Conservation (phyloP, 805 yeast genomes). For the Saccharomycopsis babjevae region DNA sequence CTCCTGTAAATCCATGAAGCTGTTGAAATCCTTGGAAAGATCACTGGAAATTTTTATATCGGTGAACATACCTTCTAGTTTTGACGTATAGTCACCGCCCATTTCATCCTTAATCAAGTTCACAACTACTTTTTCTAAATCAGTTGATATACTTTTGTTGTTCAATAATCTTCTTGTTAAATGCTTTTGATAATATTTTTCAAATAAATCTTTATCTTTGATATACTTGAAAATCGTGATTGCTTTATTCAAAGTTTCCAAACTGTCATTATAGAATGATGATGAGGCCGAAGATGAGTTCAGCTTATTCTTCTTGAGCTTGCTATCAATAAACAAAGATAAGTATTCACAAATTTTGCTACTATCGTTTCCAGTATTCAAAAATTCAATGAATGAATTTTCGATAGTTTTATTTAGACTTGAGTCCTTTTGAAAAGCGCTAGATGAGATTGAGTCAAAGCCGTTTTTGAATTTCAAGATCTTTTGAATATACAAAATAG, state of each 20-base stretch:
- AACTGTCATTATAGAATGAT: constrained; percentile 33
- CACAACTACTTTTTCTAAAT: constrained; percentile 61
- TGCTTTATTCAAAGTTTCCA: constrained; percentile 39
- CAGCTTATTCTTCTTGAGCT: constrained; percentile 4
- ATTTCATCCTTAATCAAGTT: constrained; percentile 61
- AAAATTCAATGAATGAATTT: constrained; percentile 48
- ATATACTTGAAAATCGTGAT: constrained; percentile 56
- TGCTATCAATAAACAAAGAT: constrained; percentile 7
- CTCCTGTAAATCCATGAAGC: neutral
- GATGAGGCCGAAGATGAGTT: constrained; percentile 24
- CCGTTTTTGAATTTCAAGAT: constrained; percentile 43
- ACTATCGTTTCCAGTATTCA: constrained; percentile 33
- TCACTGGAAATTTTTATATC: constrained; percentile 59
- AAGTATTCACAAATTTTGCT: constrained; percentile 4
- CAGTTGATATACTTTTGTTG: constrained; percentile 31
- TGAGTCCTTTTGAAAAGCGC: constrained; percentile 40
- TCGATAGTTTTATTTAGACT: constrained; percentile 46
- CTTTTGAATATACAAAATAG: constrained; percentile 58
- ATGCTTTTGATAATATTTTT: constrained; percentile 74
- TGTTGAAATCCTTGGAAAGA: constrained; percentile 31
- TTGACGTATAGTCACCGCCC: constrained; percentile 70
- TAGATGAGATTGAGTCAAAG: constrained; percentile 37
- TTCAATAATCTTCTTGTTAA: constrained; percentile 68
- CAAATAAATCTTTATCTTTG: constrained; percentile 78
- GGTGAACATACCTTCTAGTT: constrained; percentile 77